Evolutionary conservation across 208 protist species (phyloP).

Genomic region (Trypanosoma cruzi): DNA sequence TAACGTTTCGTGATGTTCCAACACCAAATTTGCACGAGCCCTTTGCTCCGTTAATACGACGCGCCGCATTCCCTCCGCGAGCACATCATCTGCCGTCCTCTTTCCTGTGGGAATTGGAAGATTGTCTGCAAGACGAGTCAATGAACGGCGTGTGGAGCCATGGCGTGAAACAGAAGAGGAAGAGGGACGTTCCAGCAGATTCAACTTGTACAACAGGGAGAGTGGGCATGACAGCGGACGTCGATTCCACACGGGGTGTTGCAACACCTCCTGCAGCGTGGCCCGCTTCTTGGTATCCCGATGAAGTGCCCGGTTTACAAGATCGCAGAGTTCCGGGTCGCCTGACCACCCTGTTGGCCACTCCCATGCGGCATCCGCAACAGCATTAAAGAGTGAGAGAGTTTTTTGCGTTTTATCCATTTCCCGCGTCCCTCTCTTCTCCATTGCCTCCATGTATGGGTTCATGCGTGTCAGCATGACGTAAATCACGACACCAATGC

Average conservation of each 20-base stretch:
- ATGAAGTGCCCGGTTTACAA: constrained; percentile 74
- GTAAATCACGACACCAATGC: constrained; percentile 88
- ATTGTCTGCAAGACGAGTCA: constrained; percentile 56
- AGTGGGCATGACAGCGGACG: constrained; percentile 81
- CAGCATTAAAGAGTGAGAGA: constrained; percentile 73
- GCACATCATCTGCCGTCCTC: constrained; percentile 37
- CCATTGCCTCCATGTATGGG: constrained; percentile 80
- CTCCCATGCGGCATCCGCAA: constrained; percentile 71
- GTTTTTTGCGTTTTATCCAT: constrained; percentile 77
- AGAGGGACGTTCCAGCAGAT: constrained; percentile 49
- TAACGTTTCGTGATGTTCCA: constrained; percentile 66
- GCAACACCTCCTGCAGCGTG: constrained; percentile 71
- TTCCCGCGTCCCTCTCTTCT: constrained; percentile 44
- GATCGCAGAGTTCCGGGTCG: constrained; percentile 53
- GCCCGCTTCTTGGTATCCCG: constrained; percentile 48
- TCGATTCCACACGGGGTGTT: constrained; percentile 80
- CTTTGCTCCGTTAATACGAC: constrained; percentile 60
- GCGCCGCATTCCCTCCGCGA: constrained; percentile 46
- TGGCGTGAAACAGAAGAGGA: constrained; percentile 17
- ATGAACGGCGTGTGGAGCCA: constrained; percentile 20
- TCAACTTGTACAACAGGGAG: constrained; percentile 78
- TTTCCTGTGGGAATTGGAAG: constrained; percentile 29
- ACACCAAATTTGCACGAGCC: constrained; percentile 52
- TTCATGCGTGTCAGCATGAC: constrained; percentile 87
- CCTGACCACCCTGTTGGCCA: constrained; percentile 74